Base-by-base conservation (phyloP, 768 basidiomycete species). In the Kwoniella bestiolae region DNA sequence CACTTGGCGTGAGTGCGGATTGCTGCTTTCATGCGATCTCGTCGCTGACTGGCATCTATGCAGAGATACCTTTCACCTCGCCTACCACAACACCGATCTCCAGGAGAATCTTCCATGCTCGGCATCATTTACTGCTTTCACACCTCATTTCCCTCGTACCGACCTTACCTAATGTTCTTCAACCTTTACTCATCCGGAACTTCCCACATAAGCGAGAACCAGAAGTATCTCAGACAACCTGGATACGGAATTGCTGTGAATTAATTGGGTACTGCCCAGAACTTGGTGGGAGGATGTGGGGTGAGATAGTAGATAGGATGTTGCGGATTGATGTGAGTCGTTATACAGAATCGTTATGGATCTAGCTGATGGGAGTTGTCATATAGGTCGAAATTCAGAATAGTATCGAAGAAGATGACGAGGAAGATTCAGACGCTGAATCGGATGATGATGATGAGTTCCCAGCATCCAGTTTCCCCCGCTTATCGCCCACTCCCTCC, bases 131-230 rank as follows among this genome's bases (percentile, higher is more conserved):
- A 68, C 88, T 98, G 49, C 85, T 98, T n/a, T 85, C 85, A 11
- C 90, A 93, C 74, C 84, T 98, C n/a, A 83, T 97, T 28, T 86
- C 89, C 2, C 87, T 98, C 52, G 89, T 99, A 29, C 96, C 96
- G 25, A 98, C 95, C 0, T 84, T 97, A 0, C 89, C 93, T 0
- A 89, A 90, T 2, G 90, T 93, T 2, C 84, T 99, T 3, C 88
- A 90, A 63, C 92, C 94, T 1, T 85, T 94, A 25, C 86, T 99
- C 18, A 84, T 90, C 59, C 87, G 87, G 53, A 84, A 90, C 76
- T 98, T 97, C 76, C 96, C 96, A 7, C 92, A 96, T 79, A 97
- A 98, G 79, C 87, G 94, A 31, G 92, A 95, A 76, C 86, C 85
- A 45, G 88, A 89, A 72, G 82, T 86, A 2, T 83, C 87, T 0